These are phyloP conservation scores for Ceratobasidium sp. DNA, from an alignment of 1,284 basidiomycete species.

Conservation along the genomic window DNA sequence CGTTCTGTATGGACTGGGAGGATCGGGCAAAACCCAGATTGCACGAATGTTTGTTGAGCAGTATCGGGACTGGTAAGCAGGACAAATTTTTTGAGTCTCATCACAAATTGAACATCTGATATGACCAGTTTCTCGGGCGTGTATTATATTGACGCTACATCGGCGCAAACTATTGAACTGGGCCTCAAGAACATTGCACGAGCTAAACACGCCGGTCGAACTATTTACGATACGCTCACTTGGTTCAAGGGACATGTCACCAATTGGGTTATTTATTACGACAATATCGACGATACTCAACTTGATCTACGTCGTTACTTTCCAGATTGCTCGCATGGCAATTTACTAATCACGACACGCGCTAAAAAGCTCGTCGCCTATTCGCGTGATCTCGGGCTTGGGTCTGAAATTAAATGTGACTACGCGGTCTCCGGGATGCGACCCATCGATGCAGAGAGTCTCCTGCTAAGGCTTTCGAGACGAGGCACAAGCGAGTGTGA, in stretches of 20 bases:
- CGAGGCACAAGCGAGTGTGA: background rate
- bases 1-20: constrained; percentile 26
- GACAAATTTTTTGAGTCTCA: too few relatives aligned
- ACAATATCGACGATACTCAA: constrained; percentile 12
- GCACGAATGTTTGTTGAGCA: constrained; percentile 11
- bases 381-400: background rate
- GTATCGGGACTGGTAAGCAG: background rate
- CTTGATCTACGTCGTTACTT: constrained; percentile 17
- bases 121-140: constrained; percentile 1
- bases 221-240: background rate
- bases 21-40: constrained; percentile 26
- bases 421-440: background rate
- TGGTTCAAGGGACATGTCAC: background rate
- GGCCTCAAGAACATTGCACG: constrained; percentile 1
- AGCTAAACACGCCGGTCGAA: background rate
- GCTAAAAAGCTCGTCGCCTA: background rate
- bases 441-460: background rate
- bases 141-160: constrained; percentile 27
- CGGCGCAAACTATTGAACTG: background rate
- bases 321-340: constrained; percentile 19
- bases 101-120: too few relatives aligned
- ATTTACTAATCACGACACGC: constrained; percentile 37
- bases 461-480: background rate
- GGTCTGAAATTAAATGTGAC: too few relatives aligned
- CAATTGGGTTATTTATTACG: constrained; percentile 9